Evolutionary conservation across 1,284 basidiomycete species (phyloP), one percentile per base, ranked within the genome.

Genomic region (Amylostereum chailletii): DNA sequence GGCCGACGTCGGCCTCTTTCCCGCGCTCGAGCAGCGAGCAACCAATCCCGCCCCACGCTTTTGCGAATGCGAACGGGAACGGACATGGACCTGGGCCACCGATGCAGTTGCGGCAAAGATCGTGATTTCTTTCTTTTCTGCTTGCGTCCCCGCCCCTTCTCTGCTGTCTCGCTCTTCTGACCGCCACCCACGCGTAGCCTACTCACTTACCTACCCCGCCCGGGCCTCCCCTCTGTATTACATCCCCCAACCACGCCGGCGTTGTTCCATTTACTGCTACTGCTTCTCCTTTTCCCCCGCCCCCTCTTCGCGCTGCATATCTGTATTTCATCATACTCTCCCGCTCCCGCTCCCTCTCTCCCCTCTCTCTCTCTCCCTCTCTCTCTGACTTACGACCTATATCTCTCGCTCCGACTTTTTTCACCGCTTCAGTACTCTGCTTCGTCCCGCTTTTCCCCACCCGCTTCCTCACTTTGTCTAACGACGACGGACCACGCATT

Each of bases 1-100:
- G 83, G 46, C 80, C 83, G 27, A 66, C 71, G 37, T 83, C 84
- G 33, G 82, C 74, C 57, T 66, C 72, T 48, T 74, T 73, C 47
- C 59, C 67, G 46, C 69, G 76, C 58, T 60, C 68, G 29, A 79
- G 74, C 56, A 65, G 70, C 38, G 80, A 83, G 44, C 66, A 67
- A 37, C 64, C 58, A 53, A 66, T 63, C 54, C 63, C 62, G n/a
- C 37, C 48, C 29, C 42, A 47, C 46, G n/a, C 47, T n/a, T 71
- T 69, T 53, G 62, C 66, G 11, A 4, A 52, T 42, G 64, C 71
- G 39, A 72, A 68, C 57, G 63, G 70, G 50, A 79, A 81, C 55
- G 71, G 76, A 32, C 79, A 81, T 54, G 71, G 76, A 31, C 40
- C 53, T 29, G 69, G 77, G 52, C 68, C 71, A 33, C 62, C 72